These are phyloP conservation scores for Funneliformis geosporum DNA, from an alignment of 192 early-diverging fungal species.

Conservation along the genomic window DNA sequence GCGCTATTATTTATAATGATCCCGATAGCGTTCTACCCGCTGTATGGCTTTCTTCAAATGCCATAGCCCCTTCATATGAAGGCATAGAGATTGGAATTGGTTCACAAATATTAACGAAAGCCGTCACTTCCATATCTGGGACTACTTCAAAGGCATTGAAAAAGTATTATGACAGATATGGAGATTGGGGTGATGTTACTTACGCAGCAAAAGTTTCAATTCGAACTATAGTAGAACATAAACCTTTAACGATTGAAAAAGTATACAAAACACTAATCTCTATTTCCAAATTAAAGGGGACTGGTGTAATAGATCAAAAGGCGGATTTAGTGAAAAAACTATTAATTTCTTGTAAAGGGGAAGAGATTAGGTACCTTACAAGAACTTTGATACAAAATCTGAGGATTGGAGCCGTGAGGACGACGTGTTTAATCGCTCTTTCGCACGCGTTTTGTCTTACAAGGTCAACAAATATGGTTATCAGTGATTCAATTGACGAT, in stretches of 20 bases:
- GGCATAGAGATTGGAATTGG: conserved; percentile 42
- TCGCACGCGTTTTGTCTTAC: conserved; percentile 63
- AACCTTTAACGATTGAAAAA: conserved; percentile 32
- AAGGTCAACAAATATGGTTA: background rate
- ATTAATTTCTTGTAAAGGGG: conserved; percentile 44
- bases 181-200: conserved; percentile 43
- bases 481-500: background rate
- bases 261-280: conserved; percentile 29
- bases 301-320: conserved; percentile 40
- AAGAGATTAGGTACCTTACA: conserved; percentile 45
- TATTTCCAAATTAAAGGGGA: conserved; percentile 35
- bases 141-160: conserved; percentile 23
- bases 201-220: conserved; percentile 38
- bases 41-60: conserved; percentile 42
- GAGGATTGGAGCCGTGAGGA: conserved; percentile 80
- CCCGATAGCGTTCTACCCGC: conserved; percentile 36
- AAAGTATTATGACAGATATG: conserved; percentile 33
- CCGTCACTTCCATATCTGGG: conserved; percentile 33
- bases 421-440: conserved; percentile 74
- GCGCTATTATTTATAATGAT: conserved; percentile 31
- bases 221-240: conserved; percentile 34
- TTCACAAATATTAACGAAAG: conserved; percentile 34
- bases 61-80: conserved; percentile 39
- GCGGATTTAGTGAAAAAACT: conserved; percentile 49
- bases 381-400: conserved; percentile 67